phyloP scores from a whole-genome alignment of 2,329 filamentous ascomycete genomes.

The Sarocladium oryzae region DNA sequence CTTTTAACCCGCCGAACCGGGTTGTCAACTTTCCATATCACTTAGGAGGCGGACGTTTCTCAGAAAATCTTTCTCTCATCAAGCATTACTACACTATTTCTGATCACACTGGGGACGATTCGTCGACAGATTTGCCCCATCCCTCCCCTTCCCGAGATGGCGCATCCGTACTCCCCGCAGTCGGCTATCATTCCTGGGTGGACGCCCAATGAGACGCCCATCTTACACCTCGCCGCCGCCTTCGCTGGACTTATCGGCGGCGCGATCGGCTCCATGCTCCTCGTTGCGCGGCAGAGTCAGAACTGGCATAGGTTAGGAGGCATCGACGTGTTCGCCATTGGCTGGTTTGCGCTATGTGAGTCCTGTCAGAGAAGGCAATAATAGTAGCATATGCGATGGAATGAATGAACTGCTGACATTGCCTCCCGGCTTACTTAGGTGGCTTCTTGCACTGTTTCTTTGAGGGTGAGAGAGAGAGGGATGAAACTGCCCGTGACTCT shows the following conservation, averaged over 20 bases:
- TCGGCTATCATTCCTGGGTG: constrained; percentile 37
- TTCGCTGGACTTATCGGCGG: constrained; percentile 29
- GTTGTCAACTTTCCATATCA: too few species aligned
- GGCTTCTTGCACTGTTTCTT: constrained; percentile 73
- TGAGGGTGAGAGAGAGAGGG: constrained; percentile 54
- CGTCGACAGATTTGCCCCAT: too few species aligned
- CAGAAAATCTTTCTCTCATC: too few species aligned
- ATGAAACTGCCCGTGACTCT: not conserved
- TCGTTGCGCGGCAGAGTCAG: constrained; percentile 17
- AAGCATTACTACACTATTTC: too few species aligned
- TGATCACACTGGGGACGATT: too few species aligned
- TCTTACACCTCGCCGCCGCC: constrained; percentile 29
- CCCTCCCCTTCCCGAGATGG: constrained; percentile 1
- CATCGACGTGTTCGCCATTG: constrained; percentile 35
- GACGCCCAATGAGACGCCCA: constrained; percentile 34
- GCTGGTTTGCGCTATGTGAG: constrained; percentile 52
- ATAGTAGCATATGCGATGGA: too few species aligned
- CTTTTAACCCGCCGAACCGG: too few species aligned
- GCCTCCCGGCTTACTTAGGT: constrained; percentile 34
- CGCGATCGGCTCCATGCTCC: constrained; percentile 26
- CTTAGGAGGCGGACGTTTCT: too few species aligned
- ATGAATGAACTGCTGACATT: too few species aligned
- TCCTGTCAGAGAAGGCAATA: constrained; percentile 12
- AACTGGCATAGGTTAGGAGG: constrained; percentile 14
- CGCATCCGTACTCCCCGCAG: constrained; percentile 46